Percentiles rank a stretch among this genome's conserved stretches.
Evolutionary conservation across 352 stramenopile species (phyloP).

Genomic region (Poterioochromonas sp.): DNA sequence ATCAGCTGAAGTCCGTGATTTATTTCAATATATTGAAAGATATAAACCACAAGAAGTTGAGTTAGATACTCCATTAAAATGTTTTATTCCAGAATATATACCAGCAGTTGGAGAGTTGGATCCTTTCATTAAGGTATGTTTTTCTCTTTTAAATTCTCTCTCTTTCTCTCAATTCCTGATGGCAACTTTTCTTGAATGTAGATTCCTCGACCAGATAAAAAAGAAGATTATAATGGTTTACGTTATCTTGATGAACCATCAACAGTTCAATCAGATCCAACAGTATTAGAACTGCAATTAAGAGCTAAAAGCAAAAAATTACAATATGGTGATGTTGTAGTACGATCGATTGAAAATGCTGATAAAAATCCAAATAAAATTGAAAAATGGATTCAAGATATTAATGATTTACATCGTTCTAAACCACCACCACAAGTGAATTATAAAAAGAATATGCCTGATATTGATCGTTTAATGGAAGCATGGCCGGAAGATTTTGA

Average conservation of each 20-base stretch:
- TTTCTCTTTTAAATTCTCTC: neutral
- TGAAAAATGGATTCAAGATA: slow-evolving; percentile 86
- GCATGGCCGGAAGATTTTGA: slow-evolving; percentile 77
- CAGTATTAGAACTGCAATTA: slow-evolving; percentile 86
- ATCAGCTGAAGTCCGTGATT: slow-evolving; percentile 69
- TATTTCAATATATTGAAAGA: slow-evolving; percentile 83
- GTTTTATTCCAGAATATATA: slow-evolving; percentile 91
- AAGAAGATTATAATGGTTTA: slow-evolving; percentile 74
- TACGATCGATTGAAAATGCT: slow-evolving; percentile 85
- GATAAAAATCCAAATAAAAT: slow-evolving; percentile 82
- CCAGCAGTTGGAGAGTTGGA: slow-evolving; percentile 90
- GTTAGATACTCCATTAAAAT: slow-evolving; percentile 85
- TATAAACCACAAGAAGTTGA: slow-evolving; percentile 91
- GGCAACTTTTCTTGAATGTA: slow-evolving; percentile 13
- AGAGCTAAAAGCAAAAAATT: slow-evolving; percentile 83
- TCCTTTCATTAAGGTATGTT: slow-evolving; percentile 74
- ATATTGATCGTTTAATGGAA: slow-evolving; percentile 88
- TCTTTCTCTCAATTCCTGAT: neutral
- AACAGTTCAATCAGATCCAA: slow-evolving; percentile 79
- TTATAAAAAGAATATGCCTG: slow-evolving; percentile 74
- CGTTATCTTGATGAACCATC: slow-evolving; percentile 85
- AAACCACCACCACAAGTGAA: slow-evolving; percentile 77
- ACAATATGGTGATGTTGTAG: slow-evolving; percentile 70
- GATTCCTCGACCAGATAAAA: slow-evolving; percentile 76
- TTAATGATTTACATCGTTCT: slow-evolving; percentile 79